These are phyloP conservation scores for Solanum chmielewskii DNA, from an alignment of 257 asterid species.

Conservation along the genomic window DNA sequence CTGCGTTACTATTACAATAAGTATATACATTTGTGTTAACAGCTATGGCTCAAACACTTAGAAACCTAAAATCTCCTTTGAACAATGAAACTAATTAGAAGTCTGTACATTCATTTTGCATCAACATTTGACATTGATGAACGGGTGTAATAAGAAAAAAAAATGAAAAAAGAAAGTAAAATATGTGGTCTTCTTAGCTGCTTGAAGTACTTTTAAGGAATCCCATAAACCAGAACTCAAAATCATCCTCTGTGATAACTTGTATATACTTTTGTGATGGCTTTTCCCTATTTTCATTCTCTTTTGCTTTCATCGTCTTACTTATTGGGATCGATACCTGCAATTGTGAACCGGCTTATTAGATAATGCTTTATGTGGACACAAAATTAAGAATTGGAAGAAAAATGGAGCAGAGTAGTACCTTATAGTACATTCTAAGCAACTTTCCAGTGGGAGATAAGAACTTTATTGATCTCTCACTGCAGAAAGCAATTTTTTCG, in stretches of 20 bases:
- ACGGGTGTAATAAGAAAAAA: too few relatives aligned
- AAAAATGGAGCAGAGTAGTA: background rate
- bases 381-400: background rate
- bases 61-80: background rate
- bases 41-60: background rate
- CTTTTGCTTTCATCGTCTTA: constrained; percentile 16
- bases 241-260: constrained; percentile 29
- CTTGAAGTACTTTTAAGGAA: constrained; percentile 9
- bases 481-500: constrained; percentile 5
- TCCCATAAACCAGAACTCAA: constrained; percentile 52
- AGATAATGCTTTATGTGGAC: background rate
- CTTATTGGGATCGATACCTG: constrained; percentile 25
- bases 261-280: constrained; percentile 35
- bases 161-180: too few relatives aligned
- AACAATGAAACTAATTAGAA: background rate
- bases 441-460: constrained; percentile 1
- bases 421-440: constrained; percentile 2
- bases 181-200: background rate
- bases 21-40: background rate
- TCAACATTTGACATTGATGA: background rate
- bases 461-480: constrained; percentile 6
- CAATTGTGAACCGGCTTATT: background rate
- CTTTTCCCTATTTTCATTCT: constrained; percentile 10
- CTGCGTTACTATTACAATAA: background rate
- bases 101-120: background rate